Evolutionary conservation across 352 stramenopile genomes (phyloP).

Genomic region (Globisporangium alternatum): DNA sequence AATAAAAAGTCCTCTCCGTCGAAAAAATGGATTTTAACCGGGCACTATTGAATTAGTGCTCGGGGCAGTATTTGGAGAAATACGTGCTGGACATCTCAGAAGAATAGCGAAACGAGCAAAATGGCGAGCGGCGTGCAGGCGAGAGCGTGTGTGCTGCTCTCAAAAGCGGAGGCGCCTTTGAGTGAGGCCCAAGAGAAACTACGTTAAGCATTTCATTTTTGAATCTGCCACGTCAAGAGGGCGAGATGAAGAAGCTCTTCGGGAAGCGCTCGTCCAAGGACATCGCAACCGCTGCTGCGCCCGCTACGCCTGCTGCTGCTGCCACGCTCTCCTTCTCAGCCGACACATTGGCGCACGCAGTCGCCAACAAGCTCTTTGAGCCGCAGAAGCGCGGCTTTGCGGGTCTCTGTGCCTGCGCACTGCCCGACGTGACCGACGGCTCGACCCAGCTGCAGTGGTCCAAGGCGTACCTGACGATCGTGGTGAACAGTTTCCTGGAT

Average conservation of each 20-base stretch:
- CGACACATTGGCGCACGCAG: constrained; percentile 1
- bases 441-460: constrained; percentile 58
- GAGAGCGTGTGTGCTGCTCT: too few relatives aligned
- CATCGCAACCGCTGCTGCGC: neutral
- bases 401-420: constrained; percentile 63
- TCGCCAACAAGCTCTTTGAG: constrained; percentile 35
- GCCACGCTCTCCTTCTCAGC: neutral
- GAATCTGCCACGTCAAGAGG: neutral
- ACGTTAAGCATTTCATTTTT: too few relatives aligned
- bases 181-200: too few relatives aligned
- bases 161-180: too few relatives aligned
- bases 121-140: too few relatives aligned
- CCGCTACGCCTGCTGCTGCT: neutral
- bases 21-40: too few relatives aligned
- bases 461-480: constrained; percentile 53
- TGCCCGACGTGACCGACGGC: constrained; percentile 65
- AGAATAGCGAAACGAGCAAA: too few relatives aligned
- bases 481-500: constrained; percentile 57
- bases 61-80: too few relatives aligned
- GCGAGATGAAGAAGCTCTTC: constrained; percentile 34
- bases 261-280: constrained; percentile 1
- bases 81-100: too few relatives aligned
- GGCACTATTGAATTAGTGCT: too few relatives aligned
- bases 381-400: constrained; percentile 66
- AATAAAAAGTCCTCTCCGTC: too few relatives aligned